These are phyloP conservation scores for Phytophthora tentaculata DNA, from an alignment of 352 stramenopile species.

Conservation along the genomic window DNA sequence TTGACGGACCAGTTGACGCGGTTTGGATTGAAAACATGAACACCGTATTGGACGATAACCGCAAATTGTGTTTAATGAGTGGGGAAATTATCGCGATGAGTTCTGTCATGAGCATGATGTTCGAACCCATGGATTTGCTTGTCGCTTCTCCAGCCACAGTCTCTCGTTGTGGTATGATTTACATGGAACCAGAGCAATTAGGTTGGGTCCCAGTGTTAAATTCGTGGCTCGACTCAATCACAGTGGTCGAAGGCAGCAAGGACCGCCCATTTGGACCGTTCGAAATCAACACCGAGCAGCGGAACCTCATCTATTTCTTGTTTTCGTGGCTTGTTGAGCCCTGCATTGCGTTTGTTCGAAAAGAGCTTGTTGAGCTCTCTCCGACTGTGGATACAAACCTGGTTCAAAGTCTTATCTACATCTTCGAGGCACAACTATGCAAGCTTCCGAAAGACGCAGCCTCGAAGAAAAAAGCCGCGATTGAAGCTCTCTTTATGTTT, in stretches of 20 bases:
- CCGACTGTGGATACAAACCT: constrained; percentile 93
- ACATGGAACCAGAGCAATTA: constrained; percentile 93
- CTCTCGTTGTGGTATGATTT: constrained; percentile 95
- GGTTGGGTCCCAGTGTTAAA: constrained; percentile 90
- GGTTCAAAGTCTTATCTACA: constrained; percentile 87
- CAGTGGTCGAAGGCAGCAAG: constrained; percentile 31
- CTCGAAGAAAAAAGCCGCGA: constrained; percentile 61
- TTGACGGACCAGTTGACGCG: constrained; percentile 93
- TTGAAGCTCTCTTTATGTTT: constrained; percentile 92
- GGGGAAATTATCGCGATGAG: constrained; percentile 96
- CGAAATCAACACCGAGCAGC: constrained; percentile 81
- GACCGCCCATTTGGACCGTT: constrained; percentile 49
- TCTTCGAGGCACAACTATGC: constrained; percentile 81
- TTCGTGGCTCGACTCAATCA: constrained; percentile 90
- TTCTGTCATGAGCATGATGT: constrained; percentile 96
- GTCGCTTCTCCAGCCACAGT: constrained; percentile 94
- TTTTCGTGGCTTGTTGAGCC: constrained; percentile 92
- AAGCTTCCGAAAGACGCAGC: constrained; percentile 75
- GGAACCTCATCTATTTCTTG: constrained; percentile 70
- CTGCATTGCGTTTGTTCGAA: constrained; percentile 88
- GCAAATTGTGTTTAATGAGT: constrained; percentile 94
- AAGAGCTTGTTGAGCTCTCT: constrained; percentile 86
- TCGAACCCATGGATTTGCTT: constrained; percentile 95
- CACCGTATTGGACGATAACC: constrained; percentile 95
- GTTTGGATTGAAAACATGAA: constrained; percentile 98